Base-by-base conservation (phyloP, 768 basidiomycete genomes). In the Porphyrellus cyaneotinctus region DNA sequence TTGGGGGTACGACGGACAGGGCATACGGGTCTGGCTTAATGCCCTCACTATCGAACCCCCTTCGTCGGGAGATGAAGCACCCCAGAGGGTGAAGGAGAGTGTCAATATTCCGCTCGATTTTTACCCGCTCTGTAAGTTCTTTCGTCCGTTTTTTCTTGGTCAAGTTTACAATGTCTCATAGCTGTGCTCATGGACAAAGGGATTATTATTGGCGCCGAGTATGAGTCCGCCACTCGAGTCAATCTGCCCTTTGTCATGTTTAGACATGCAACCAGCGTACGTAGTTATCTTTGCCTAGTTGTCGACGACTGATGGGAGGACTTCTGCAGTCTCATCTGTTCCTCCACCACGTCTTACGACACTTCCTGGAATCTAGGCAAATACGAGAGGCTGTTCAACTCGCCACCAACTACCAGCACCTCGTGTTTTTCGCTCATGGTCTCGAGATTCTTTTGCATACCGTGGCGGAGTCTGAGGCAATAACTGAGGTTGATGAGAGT, bases 181-280 rank as follows among this genome's bases (percentile, higher is more conserved):
- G 95, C 95, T 52, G 93, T 94, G 8, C 79, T 99, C 23, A 98
- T 98, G 94, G 95, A 97, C 69, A 99, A 97, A 65, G 95, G 95
- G 1, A 97, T 99, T 59, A 93, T 99, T 58, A 94, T 97, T 59
- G 95, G 95, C 9, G 91, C 88, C 24, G 95, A 97, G 58, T 83
- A 94, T 52, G 95, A 99, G 68, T 81, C 83, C 3, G 85, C 83
- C 3, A 77, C 85, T 15, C 79, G 90, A 48, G 72, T 78, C 23
- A 88, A 85, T 51, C 73, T 97, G 10, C 83, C 93, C 2, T 97
- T 97, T 65, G 85, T 88, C 14, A 86, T 95, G 74, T 97, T 95
- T 72, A 81, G 93, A 46, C 88, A 95, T 69, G 81, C 88, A 18
- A 97, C 93, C 0, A 92, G 87, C 60, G 93, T 95, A 60, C 58